Percentiles rank a stretch among this genome's conserved stretches.
These are phyloP conservation scores for Galerina sulciceps DNA, from an alignment of 768 basidiomycete species.

Conservation along the genomic window DNA sequence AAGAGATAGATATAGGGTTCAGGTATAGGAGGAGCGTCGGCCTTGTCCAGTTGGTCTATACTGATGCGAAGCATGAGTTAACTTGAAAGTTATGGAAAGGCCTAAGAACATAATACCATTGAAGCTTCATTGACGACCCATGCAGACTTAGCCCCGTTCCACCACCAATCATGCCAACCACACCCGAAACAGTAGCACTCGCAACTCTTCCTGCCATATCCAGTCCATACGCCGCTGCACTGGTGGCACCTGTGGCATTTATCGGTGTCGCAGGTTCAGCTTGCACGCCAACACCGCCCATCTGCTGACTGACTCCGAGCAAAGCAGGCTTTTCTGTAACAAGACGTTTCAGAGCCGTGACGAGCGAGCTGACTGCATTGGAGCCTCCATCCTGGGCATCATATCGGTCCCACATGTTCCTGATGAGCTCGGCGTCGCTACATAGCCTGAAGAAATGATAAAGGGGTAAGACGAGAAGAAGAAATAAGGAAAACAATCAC, in stretches of 20 bases:
- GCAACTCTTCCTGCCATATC: constrained; percentile 87
- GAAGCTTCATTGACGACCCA: constrained; percentile 82
- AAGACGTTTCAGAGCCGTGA: constrained; percentile 84
- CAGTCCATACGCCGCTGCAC: constrained; percentile 55
- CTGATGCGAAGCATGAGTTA: constrained; percentile 41
- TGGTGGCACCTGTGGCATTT: constrained; percentile 27
- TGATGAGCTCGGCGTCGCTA: constrained; percentile 78
- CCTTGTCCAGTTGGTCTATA: constrained; percentile 98
- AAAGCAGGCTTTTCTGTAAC: constrained; percentile 88
- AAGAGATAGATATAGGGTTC: constrained; percentile 94
- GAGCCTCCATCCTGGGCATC: constrained; percentile 65
- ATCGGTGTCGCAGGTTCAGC: constrained; percentile 28
- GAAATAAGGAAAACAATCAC: neutral
- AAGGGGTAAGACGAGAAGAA: neutral
- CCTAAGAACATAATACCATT: constrained; percentile 64
- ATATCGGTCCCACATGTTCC: constrained; percentile 80
- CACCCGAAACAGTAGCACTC: constrained; percentile 81
- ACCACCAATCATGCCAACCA: constrained; percentile 84
- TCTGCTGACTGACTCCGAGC: constrained; percentile 78
- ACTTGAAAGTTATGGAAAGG: neutral
- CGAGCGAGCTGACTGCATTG: constrained; percentile 75
- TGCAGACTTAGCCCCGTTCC: constrained; percentile 69
- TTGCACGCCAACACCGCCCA: constrained; percentile 77
- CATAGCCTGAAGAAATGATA: constrained; percentile 55
- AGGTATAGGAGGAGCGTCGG: constrained; percentile 91